A percentile compares a stretch with the other conserved stretches of the same genome.
These are phyloP conservation scores for Hypoxylon sp. DNA, from an alignment of 2,329 filamentous ascomycete genomes.

Conservation along the genomic window DNA sequence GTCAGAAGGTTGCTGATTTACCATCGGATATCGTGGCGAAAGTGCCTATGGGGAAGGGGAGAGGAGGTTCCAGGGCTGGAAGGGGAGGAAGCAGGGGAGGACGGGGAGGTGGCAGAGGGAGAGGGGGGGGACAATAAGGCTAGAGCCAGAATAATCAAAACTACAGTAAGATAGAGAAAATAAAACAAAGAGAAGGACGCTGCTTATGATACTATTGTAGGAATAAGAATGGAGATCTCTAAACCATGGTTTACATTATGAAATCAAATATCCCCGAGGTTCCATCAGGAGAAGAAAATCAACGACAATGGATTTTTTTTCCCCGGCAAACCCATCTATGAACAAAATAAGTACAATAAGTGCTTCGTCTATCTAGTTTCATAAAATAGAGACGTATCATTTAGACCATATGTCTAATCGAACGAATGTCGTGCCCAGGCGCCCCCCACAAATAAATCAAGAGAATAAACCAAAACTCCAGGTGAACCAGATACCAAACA, in stretches of 20 bases:
- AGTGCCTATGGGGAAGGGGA: constrained; percentile 65
- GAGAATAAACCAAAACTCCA: too few relatives aligned
- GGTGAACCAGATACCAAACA: too few relatives aligned
- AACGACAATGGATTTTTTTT: too few relatives aligned
- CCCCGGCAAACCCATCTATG: too few relatives aligned
- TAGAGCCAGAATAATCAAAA: constrained; percentile 1
- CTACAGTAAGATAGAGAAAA: not conserved
- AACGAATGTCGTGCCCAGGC: not conserved
- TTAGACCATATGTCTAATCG: not conserved
- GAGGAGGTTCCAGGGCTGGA: constrained; percentile 55
- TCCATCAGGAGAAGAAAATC: too few relatives aligned
- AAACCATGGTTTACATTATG: not conserved
- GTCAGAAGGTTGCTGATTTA: constrained; percentile 75
- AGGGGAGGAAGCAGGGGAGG: constrained; percentile 30
- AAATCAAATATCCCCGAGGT: not conserved
- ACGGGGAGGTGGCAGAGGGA: constrained; percentile 49
- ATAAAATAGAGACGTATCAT: not conserved
- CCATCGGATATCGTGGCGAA: constrained; percentile 70
- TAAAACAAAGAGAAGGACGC: not conserved
- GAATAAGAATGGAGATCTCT: not conserved
- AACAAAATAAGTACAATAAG: not conserved
- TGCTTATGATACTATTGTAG: not conserved
- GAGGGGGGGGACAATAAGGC: constrained; percentile 34
- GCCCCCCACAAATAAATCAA: too few relatives aligned
- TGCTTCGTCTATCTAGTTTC: not conserved